A percentile compares a stretch with the other conserved stretches of the same genome.
These are phyloP conservation scores for Torulaspora franciscae DNA, from an alignment of 805 yeast species.

Conservation along the genomic window DNA sequence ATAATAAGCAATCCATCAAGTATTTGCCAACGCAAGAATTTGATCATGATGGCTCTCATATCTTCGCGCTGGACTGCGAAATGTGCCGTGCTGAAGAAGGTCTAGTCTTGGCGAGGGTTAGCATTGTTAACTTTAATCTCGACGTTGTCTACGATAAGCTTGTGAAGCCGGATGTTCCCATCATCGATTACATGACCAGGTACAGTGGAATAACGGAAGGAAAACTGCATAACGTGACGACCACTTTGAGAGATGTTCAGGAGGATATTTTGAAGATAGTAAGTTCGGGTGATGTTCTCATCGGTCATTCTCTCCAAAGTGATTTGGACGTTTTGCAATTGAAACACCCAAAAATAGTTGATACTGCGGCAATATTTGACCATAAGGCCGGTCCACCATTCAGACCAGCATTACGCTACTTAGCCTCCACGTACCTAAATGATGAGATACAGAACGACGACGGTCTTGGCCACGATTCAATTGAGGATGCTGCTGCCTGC, in stretches of 20 bases:
- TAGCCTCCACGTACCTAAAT: conserved; percentile 54
- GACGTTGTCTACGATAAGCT: conserved; percentile 62
- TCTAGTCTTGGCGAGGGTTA: conserved; percentile 68
- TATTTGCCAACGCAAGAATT: conserved; percentile 54
- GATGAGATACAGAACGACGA: conserved; percentile 63
- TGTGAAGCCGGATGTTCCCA: conserved; percentile 72
- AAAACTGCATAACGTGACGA: conserved; percentile 54
- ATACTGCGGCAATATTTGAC: conserved; percentile 71
- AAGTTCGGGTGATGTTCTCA: conserved; percentile 56
- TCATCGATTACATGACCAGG: conserved; percentile 73
- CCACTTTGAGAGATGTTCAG: conserved; percentile 66
- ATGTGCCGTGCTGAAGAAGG: conserved; percentile 70
- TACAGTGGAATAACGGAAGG: conserved; percentile 87
- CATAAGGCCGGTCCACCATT: conserved; percentile 81
- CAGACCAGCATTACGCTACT: conserved; percentile 69
- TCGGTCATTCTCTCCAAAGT: conserved; percentile 88
- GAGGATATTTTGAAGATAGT: conserved; percentile 45
- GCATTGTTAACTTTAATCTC: conserved; percentile 61
- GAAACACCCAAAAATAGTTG: conserved; percentile 70
- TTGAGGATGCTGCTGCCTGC: conserved; percentile 80
- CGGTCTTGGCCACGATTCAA: conserved; percentile 69
- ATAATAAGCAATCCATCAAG: conserved; percentile 9
- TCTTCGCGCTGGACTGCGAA: conserved; percentile 89
- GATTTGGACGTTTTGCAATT: conserved; percentile 70
- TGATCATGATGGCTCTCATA: conserved; percentile 54